Evolutionary conservation across 208 protist genomes (phyloP), one percentile per base, ranked within the genome.

Genomic region (Wallacemonas sp.): DNA sequence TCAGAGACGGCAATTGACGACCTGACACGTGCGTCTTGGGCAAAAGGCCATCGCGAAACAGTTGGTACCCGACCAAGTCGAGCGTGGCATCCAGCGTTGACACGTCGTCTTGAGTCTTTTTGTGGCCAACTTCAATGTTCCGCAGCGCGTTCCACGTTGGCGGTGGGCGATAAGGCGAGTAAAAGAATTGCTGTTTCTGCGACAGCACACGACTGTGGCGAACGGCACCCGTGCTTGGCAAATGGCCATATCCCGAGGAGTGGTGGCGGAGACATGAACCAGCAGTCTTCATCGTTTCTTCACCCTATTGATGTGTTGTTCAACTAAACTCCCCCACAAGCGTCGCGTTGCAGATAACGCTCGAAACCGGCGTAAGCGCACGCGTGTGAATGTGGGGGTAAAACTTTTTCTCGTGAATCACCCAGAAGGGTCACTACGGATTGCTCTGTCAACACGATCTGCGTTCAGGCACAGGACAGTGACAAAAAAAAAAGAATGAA

Each of bases 1-100:
- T 63, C 1, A 66, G 26, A 5, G 38, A 53, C 5, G 72, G 70
- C 21, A 76, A 41, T 24, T 42, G 58, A 34, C 61, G 58, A 21
- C 75, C 61, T 8, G 76, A 63, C 49, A 87, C 66, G 56, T 75
- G 66, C 26, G 77, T 70, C 19, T 69, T 75, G 21, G 85, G 79
- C 12, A 96, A 84, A 19, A 96, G 63, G 1, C 87, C 87, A 46
- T 96, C 90, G 39, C 79, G 83, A 36, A 87, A 94, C 38, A 96
- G 74, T 70, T 96, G 90, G 61, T 96, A 96, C 45, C 83, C 90
- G 19, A 93, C 72, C 9, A 86, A 65, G 58, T 96, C 90, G 3
- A 96, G 65, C 24, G 87, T 94, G 44, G 83, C 83, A 54, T 96
- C 90, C 9, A 96, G 79, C 9, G 90, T 96, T 1, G 81, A 61